Percentiles rank a stretch among this genome's conserved stretches.
Evolutionary conservation across 495 filamentous ascomycete species (phyloP).

Genomic region (Penicillium waksmanii): DNA sequence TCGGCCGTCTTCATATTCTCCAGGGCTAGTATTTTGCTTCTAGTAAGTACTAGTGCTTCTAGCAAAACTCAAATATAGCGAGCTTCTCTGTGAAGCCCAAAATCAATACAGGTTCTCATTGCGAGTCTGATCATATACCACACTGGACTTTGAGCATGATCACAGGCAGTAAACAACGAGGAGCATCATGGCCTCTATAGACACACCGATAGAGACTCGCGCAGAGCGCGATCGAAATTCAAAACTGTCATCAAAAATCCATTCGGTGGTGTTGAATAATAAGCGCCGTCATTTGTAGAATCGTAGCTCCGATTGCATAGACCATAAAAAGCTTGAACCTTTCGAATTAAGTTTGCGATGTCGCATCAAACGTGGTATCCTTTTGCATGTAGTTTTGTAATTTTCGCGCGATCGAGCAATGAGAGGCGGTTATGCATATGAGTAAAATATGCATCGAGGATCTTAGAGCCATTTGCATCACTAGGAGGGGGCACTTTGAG

Average conservation of each 20-base stretch:
- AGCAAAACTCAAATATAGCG: slow-evolving; percentile 9
- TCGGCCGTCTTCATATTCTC: no score
- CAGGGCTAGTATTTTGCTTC: no score
- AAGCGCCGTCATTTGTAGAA: slow-evolving; percentile 41
- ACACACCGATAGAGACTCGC: slow-evolving; percentile 38
- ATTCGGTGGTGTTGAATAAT: slow-evolving; percentile 26
- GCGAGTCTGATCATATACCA: slow-evolving; percentile 52
- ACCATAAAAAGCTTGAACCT: slow-evolving; percentile 50
- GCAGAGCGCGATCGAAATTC: slow-evolving; percentile 35
- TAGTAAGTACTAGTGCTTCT: no score
- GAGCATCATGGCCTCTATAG: slow-evolving; percentile 46
- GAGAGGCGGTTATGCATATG: slow-evolving; percentile 42
- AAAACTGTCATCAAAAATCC: slow-evolving; percentile 32
- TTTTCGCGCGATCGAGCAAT: slow-evolving; percentile 41
- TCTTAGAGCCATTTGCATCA: slow-evolving; percentile 33
- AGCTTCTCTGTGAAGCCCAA: slow-evolving; percentile 41
- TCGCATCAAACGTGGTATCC: slow-evolving; percentile 25
- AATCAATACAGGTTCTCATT: slow-evolving; percentile 47
- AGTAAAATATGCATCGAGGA: slow-evolving; percentile 45
- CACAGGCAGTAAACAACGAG: slow-evolving; percentile 44
- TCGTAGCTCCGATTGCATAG: slow-evolving; percentile 44
- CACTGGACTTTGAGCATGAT: slow-evolving; percentile 39
- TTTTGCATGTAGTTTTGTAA: slow-evolving; percentile 36
- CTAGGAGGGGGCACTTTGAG: slow-evolving; percentile 34
- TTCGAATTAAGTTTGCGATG: slow-evolving; percentile 33